Conservation (phyloP, 129 eudicot genomes). For the Smallanthus sonchifolius region DNA sequence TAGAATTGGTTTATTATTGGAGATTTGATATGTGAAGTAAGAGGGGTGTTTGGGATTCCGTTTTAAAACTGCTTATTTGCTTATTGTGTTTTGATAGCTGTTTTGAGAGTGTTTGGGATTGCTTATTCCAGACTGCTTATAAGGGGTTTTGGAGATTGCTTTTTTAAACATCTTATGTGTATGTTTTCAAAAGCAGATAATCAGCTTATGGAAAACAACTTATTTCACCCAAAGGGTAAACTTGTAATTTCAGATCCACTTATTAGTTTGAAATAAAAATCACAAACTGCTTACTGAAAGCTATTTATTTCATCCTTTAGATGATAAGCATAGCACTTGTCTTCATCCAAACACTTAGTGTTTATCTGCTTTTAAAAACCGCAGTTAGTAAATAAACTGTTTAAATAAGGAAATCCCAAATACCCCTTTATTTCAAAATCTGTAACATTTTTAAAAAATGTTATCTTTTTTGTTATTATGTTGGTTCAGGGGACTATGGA, state of each 20-base stretch:
- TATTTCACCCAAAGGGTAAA: not conserved
- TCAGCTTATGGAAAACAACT: too few species aligned
- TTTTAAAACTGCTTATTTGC: not conserved
- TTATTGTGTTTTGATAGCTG: too few species aligned
- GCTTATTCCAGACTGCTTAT: too few species aligned
- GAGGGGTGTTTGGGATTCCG: not conserved
- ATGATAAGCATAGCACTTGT: not conserved
- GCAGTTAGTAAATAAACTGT: not conserved
- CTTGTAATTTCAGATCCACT: not conserved
- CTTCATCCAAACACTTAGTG: not conserved
- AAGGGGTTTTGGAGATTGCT: too few species aligned
- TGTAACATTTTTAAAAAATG: not conserved
- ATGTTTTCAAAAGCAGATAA: too few species aligned
- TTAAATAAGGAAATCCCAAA: not conserved
- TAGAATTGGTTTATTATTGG: not conserved
- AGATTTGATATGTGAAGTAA: not conserved
- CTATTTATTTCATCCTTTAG: not conserved
- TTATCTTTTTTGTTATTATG: not conserved
- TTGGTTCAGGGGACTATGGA: constrained; percentile 60
- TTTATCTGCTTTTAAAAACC: not conserved
- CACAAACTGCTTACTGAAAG: not conserved
- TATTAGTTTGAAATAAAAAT: not conserved
- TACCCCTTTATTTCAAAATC: not conserved
- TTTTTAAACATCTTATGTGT: too few species aligned
- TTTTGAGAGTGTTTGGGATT: too few species aligned